Evolutionary conservation across 2,329 filamentous ascomycete genomes (phyloP).

Genomic region (Cladophialophora psammophila): DNA sequence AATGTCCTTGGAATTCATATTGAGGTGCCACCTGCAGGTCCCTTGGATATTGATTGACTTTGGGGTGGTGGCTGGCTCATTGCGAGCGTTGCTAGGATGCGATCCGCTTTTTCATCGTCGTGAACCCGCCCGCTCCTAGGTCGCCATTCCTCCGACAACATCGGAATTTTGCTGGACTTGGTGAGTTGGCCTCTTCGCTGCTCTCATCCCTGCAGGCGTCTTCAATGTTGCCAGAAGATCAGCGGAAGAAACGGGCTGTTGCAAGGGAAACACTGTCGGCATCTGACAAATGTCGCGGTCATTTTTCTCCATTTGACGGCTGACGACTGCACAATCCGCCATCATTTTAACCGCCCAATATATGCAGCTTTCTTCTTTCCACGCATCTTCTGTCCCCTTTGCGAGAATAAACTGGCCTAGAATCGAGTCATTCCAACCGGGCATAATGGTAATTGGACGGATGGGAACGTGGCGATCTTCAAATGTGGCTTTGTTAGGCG

Average conservation of each 20-base stretch:
- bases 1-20: not conserved
- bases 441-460: not conserved
- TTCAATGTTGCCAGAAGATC: not conserved
- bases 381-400: not conserved
- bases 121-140: not conserved
- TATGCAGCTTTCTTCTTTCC: not conserved
- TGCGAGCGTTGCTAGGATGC: not conserved
- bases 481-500: not conserved
- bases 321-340: not conserved
- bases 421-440: not conserved
- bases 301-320: not conserved
- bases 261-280: not conserved
- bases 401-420: not conserved
- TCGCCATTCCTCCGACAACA: not conserved
- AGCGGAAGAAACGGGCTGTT: not conserved
- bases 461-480: not conserved
- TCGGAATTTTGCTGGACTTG: not conserved
- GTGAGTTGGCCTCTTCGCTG: not conserved
- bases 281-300: not conserved
- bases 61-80: not conserved
- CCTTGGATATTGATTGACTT: not conserved
- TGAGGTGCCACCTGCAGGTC: not conserved
- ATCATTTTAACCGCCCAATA: not conserved
- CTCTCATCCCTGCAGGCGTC: not conserved
- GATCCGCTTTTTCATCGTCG: not conserved